These are phyloP conservation scores for Otatea glauca DNA, from an alignment of 176 grass and related monocot genomes.

Conservation along the genomic window DNA sequence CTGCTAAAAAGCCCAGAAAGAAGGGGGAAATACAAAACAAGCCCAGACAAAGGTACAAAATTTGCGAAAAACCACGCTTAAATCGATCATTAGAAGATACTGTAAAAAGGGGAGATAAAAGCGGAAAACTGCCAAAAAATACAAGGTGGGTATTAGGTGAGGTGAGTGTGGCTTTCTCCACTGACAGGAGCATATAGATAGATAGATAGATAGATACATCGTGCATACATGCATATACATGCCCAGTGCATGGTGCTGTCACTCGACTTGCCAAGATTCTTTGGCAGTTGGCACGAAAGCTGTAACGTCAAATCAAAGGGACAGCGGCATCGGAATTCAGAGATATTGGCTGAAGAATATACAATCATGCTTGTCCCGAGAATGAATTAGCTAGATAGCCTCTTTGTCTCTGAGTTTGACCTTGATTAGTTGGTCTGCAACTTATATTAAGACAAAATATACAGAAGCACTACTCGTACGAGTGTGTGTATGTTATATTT, in stretches of 20 bases:
- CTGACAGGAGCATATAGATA: background rate
- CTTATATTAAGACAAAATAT: too few relatives aligned
- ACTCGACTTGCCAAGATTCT: conserved; percentile 28
- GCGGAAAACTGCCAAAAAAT: background rate
- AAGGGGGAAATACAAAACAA: too few relatives aligned
- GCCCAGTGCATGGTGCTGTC: background rate
- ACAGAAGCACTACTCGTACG: background rate
- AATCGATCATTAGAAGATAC: background rate
- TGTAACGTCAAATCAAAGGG: conserved; percentile 32
- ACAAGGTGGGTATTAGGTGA: background rate
- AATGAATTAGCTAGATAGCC: background rate
- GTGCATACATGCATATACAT: too few relatives aligned
- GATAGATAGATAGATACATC: too few relatives aligned
- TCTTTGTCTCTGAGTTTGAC: background rate
- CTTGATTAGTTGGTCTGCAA: too few relatives aligned
- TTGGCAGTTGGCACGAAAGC: conserved; percentile 34
- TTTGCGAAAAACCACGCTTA: background rate
- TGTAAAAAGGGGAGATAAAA: background rate
- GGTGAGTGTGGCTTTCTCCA: conserved; percentile 14
- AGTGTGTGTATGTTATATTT: conserved; percentile 8
- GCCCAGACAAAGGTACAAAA: too few relatives aligned
- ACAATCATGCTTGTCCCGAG: background rate
- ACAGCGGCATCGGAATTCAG: conserved; percentile 7
- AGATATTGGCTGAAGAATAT: conserved; percentile 29
- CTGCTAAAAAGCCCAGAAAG: background rate